Base-by-base conservation (phyloP, 2,329 filamentous ascomycete species). In the Chrysosphaeria jannelii region DNA sequence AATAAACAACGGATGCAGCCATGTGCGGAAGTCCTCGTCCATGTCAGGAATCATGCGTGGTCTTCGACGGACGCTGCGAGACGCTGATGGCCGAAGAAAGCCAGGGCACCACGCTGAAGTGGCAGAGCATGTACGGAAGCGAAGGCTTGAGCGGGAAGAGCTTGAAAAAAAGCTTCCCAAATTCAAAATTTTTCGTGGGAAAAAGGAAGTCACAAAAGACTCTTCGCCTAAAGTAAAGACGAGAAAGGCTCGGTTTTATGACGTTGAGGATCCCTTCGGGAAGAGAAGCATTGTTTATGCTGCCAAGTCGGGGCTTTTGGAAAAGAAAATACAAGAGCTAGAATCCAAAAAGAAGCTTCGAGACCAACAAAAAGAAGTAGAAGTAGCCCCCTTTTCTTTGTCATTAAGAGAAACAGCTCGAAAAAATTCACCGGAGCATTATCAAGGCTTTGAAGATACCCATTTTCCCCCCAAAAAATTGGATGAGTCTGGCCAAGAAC, bases 211-310 rank as follows among this genome's bases (percentile, higher is more conserved):
- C 17, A 48, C 47, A 13, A 42, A 48, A 27, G 43, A 42, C 28
- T 38, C 36, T 8, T 37, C 39, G 12, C 39, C 37, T n/a, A 34
- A 45, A 22, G 41, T 44, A 4, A 45, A 48, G 34, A 47, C 55
- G 5, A 46, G 57, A 20, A 41, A 44, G 22, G 48, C 51, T 16
- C 47, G 57, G 5, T 63, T 64, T 34, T 39, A 51, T 23, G 48
- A 62, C 28, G 47, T 51, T 1, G 39, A 47, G 2, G 44, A 39
- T 10, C 29, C 35, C 2, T 58, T 59, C 34, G 59, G 57, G 10
- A 57, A 57, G 39, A 47, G 40, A 21, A 64, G 58, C 30, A 29
- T 59, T 10, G 57, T 63, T 3, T 60, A 57, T 25, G 43, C 53
- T 33, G 35, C 56, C 28, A 57, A 56, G 33, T 43, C 48, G 24